phyloP scores from a whole-genome alignment of 345 rosid genomes.

The Noccaea caerulescens region DNA sequence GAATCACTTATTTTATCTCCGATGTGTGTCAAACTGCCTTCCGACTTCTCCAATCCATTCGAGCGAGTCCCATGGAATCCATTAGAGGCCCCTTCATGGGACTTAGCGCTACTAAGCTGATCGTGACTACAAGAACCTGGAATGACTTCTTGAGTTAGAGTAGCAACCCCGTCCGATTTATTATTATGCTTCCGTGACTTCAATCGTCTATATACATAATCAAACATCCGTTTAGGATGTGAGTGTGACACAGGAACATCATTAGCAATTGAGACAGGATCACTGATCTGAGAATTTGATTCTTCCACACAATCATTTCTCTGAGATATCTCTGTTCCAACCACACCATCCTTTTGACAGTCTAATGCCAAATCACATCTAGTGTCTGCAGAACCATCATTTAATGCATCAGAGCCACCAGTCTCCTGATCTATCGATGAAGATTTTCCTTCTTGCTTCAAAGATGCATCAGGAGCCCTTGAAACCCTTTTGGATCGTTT shows the following conservation, averaged over 20 bases:
- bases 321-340: conserved; percentile 42
- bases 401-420: conserved; percentile 44
- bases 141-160: conserved; percentile 52
- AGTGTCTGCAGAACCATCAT: conserved; percentile 41
- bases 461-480: conserved; percentile 48
- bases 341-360: conserved; percentile 33
- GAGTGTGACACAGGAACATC: conserved; percentile 46
- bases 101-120: conserved; percentile 43
- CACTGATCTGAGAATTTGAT: conserved; percentile 46
- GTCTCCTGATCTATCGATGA: conserved; percentile 44
- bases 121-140: conserved; percentile 50
- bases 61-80: conserved; percentile 46
- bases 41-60: conserved; percentile 44
- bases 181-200: conserved; percentile 59
- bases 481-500: conserved; percentile 49
- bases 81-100: conserved; percentile 49
- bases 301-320: conserved; percentile 44
- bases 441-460: conserved; percentile 41
- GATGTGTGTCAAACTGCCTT: conserved; percentile 42
- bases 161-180: conserved; percentile 44
- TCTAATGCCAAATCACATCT: conserved; percentile 47
- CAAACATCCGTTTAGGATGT: conserved; percentile 66
- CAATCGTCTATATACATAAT: conserved; percentile 79
- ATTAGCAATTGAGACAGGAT: conserved; percentile 43
- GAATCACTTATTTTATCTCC: conserved; percentile 46